phyloP scores from a whole-genome alignment of 805 yeast genomes.

The Starmera dryadoides region DNA sequence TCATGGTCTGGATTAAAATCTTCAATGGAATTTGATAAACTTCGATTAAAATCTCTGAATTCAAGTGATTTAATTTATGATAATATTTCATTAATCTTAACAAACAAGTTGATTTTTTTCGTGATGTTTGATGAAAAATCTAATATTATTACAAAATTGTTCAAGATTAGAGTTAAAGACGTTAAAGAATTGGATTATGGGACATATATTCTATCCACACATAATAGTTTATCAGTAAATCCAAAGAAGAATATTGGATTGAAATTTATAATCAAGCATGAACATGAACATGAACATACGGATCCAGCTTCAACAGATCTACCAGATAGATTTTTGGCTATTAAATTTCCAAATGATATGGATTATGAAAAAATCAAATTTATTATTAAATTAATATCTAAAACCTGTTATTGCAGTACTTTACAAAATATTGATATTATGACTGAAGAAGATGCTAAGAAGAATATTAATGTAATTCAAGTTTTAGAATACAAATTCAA shows the following conservation, averaged over 20 bases:
- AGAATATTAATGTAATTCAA: conserved; percentile 25
- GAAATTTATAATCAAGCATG: conserved; percentile 10
- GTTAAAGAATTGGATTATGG: conserved; percentile 24
- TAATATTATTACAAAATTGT: conserved; percentile 5
- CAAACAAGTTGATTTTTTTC: conserved; percentile 14
- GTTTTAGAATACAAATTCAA: conserved; percentile 28
- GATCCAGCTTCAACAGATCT: neutral
- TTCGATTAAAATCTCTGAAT: conserved; percentile 3
- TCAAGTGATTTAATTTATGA: neutral
- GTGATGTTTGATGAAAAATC: conserved; percentile 15
- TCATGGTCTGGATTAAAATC: conserved; percentile 20
- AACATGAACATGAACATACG: neutral
- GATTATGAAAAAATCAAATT: conserved; percentile 17
- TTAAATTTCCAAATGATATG: conserved; percentile 19
- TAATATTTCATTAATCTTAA: conserved; percentile 13
- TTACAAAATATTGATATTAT: conserved; percentile 25
- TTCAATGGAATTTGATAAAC: conserved; percentile 13
- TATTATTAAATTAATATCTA: conserved; percentile 16
- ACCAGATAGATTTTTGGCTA: conserved; percentile 6
- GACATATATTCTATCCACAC: conserved; percentile 15
- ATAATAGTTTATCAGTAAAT: conserved; percentile 14
- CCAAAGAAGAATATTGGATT: conserved; percentile 27
- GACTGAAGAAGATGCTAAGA: conserved; percentile 27
- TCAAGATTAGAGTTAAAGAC: conserved; percentile 13
- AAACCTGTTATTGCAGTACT: conserved; percentile 15